Base-by-base conservation (phyloP, 192 early-diverging fungal genomes). In the Lunasporangiospora selenospora region DNA sequence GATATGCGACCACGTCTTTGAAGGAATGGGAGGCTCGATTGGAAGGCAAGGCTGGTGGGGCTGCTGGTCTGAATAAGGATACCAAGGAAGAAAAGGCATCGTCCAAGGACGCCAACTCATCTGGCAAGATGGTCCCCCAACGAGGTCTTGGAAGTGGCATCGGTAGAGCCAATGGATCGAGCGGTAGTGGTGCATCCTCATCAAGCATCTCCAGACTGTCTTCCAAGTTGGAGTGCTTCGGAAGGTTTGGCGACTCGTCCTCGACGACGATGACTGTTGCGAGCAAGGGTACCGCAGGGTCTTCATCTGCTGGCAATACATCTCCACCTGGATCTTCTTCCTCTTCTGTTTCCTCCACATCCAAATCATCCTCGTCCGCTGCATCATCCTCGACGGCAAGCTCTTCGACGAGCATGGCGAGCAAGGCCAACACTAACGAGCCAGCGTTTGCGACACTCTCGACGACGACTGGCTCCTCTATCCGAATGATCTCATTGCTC, bases 11-110 rank as follows among this genome's bases (percentile, higher is more conserved):
- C 48, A 73, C 69, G 18, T 73, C 69, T n/a, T 31, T 73, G 39
- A 73, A 63, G 55, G 69, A 73, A 26, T 73, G 69, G 69, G 69
- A 73, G 27, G 69, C 69, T 0, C 46, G 69, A 32, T 58, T 73
- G 55, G 69, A 73, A 26, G 69, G 69, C 42, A 73, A 73, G 49
- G 55, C 69, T 10, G 69, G 69, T 27, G 69, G 69, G 10, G 45
- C 58, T 5, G 69, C 69, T 10, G 69, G 69, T 30, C 12, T 73
- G 10, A 63, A 53, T 43, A 63, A 63, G 55, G 61, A 73, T 30
- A 45, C 60, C 21, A 19, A n/a, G 1, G 69, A 73, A 2, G 69
- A 73, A 29, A 55, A 73, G n/a, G 27, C 56, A 6, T 61, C 52
- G n/a, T n/a, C n/a, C n/a, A 63, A 53, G 38, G 56, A 47, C 16